Evolutionary conservation across 2,329 filamentous ascomycete genomes (phyloP).

Genomic region (Hypoxylon sp.): DNA sequence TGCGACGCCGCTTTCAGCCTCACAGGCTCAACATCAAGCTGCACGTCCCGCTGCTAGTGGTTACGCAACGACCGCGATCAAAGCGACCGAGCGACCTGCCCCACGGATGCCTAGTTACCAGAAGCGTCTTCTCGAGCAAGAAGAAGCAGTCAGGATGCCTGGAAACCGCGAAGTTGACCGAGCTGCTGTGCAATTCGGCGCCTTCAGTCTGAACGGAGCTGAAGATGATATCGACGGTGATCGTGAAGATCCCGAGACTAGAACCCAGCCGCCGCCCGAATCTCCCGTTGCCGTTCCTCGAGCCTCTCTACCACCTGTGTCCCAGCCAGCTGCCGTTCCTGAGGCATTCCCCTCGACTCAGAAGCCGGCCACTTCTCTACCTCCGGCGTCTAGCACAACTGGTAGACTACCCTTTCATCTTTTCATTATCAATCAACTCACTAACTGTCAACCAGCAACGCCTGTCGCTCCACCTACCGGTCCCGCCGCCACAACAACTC

Average conservation of each 20-base stretch:
- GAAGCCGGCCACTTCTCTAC: conserved; percentile 67
- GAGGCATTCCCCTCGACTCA: conserved; percentile 68
- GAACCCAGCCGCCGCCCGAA: conserved; percentile 92
- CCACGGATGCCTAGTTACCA: conserved; percentile 84
- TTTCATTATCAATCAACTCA: conserved; percentile 10
- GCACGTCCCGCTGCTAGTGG: conserved; percentile 76
- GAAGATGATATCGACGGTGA: conserved; percentile 95
- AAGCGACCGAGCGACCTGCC: conserved; percentile 76
- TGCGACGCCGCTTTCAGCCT: conserved; percentile 75
- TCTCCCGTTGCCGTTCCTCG: conserved; percentile 86
- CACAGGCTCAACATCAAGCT: conserved; percentile 73
- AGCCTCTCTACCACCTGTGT: conserved; percentile 85
- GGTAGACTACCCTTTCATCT: conserved; percentile 48
- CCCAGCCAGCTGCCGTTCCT: conserved; percentile 68
- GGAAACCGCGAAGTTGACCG: conserved; percentile 95
- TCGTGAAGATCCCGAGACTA: conserved; percentile 94
- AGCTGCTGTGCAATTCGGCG: conserved; percentile 94
- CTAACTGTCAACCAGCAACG: conserved; percentile 51
- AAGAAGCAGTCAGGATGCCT: conserved; percentile 98
- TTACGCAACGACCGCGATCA: conserved; percentile 85
- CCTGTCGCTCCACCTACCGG: conserved; percentile 52
- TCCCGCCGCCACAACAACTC: conserved; percentile 47
- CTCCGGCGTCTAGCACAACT: conserved; percentile 55
- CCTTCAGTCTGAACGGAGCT: conserved; percentile 87
- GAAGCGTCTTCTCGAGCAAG: conserved; percentile 90